Evolutionary conservation across 345 rosid genomes (phyloP), one percentile per base, ranked within the genome.

Genomic region (Tarenaya hassleriana): DNA sequence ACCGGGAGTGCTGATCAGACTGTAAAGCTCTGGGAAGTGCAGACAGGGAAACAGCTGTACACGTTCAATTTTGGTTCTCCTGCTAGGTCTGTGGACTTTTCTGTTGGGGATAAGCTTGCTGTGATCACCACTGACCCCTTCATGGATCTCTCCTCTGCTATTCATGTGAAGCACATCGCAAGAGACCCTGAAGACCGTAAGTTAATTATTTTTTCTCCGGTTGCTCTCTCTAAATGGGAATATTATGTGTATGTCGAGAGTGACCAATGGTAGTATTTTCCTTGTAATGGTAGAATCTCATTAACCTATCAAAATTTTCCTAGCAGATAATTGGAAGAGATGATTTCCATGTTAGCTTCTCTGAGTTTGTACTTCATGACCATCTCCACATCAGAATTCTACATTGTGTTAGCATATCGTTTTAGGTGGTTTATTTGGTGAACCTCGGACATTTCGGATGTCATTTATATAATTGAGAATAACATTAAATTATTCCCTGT

Each of bases 1-100:
- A 88, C 98, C 1, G 94, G 94, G 16, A 88, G 95, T 69, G 98
- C 98, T 6, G 98, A 92, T 63, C 94, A 83, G 79, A 70, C 87
- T 14, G 95, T 69, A 6, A 92, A 83, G 82, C 68, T 92, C 0
- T 92, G 98, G 98, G 73, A 81, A 67, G 95, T 92, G 47, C 71
- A 81, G 56, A 70, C 83, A 1, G 98, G 97, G 24, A 33, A 67
- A 16, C 87, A 77, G 34, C 50, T 85, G 42, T 83, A 58, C 63
- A 50, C 87, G 0, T 92, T 92, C 67, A 74, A 72, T 16, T 92
- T 92, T 14, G 80, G 74, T 61, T 85, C 98, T 3, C 94, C 97
- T 0, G 95, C 91, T 4, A 74, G 90, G 79, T 72, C 95, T 49
- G 97, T 81, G 24, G 98, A 92, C 52, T 83, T 92, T 15, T 10